Conservation (phyloP, 202 grass and related monocot genomes). For the Saccharum hybrid region DNA sequence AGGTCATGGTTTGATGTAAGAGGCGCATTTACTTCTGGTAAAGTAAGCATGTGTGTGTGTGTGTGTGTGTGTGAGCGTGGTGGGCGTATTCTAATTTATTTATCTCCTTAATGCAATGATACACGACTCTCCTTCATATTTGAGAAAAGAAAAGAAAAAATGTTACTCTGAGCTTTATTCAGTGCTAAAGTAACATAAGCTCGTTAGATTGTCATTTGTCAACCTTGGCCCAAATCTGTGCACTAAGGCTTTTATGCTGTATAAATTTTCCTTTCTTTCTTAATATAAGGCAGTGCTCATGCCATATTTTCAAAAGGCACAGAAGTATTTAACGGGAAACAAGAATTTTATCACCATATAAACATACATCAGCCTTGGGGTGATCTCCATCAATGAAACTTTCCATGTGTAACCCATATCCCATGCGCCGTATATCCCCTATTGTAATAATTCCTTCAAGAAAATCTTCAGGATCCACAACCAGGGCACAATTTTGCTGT, state of each 20-base stretch:
- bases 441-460: constrained; percentile 94
- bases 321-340: background rate
- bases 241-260: background rate
- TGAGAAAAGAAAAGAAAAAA: background rate
- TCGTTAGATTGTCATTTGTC: background rate
- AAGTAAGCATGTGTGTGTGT: background rate
- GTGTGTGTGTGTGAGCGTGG: background rate
- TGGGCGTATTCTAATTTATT: background rate
- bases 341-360: constrained; percentile 31
- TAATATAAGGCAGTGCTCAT: background rate
- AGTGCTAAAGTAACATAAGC: background rate
- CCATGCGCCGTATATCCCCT: constrained; percentile 76
- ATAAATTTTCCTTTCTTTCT: background rate
- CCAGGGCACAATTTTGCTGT: constrained; percentile 75
- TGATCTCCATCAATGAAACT: constrained; percentile 41
- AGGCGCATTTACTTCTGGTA: background rate
- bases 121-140: background rate
- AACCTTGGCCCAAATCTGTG: background rate
- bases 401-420: constrained; percentile 57
- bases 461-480: constrained; percentile 83
- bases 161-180: background rate
- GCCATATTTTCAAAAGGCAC: background rate
- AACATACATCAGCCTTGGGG: constrained; percentile 60
- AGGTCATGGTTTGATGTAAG: background rate
- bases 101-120: background rate